Conservation (phyloP, 257 asterid genomes). For the Nicotiana benthamiana region DNA sequence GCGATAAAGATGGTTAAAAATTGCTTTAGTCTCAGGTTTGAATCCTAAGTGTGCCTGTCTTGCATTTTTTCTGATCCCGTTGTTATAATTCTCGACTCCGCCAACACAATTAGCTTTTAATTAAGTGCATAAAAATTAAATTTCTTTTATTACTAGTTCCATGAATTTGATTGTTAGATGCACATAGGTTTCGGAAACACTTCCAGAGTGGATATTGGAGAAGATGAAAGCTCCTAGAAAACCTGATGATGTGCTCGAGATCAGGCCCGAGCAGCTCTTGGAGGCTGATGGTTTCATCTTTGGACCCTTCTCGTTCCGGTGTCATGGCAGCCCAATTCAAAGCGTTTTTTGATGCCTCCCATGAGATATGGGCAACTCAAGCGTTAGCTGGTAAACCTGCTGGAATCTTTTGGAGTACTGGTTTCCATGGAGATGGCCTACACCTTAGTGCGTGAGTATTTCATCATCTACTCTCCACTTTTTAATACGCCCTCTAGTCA, state of each 20-base stretch:
- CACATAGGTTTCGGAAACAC: slow-evolving; percentile 75
- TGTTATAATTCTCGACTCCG: neutral
- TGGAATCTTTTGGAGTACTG: slow-evolving; percentile 93
- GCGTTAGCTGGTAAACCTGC: slow-evolving; percentile 95
- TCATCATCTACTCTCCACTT: neutral
- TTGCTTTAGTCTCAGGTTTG: neutral
- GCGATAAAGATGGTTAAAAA: neutral
- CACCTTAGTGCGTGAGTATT: slow-evolving; percentile 82
- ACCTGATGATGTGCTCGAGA: slow-evolving; percentile 39
- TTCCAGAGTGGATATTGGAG: slow-evolving; percentile 47
- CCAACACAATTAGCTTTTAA: no score
- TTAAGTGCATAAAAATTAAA: neutral
- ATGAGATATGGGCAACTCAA: slow-evolving; percentile 62
- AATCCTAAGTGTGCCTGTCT: neutral
- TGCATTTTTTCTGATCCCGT: no score
- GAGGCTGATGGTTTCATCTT: slow-evolving; percentile 93
- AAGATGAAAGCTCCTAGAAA: slow-evolving; percentile 82
- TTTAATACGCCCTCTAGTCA: neutral
- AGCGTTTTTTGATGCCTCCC: slow-evolving; percentile 73
- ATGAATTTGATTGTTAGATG: slow-evolving; percentile 2
- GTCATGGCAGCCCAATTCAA: slow-evolving; percentile 91
- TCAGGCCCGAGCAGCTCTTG: neutral
- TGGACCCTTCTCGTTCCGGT: slow-evolving; percentile 91
- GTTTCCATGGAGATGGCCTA: slow-evolving; percentile 94
- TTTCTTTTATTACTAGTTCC: neutral